Evolutionary conservation across 1,284 basidiomycete species (phyloP).

Genomic region (Fomitopsis pinicola): DNA sequence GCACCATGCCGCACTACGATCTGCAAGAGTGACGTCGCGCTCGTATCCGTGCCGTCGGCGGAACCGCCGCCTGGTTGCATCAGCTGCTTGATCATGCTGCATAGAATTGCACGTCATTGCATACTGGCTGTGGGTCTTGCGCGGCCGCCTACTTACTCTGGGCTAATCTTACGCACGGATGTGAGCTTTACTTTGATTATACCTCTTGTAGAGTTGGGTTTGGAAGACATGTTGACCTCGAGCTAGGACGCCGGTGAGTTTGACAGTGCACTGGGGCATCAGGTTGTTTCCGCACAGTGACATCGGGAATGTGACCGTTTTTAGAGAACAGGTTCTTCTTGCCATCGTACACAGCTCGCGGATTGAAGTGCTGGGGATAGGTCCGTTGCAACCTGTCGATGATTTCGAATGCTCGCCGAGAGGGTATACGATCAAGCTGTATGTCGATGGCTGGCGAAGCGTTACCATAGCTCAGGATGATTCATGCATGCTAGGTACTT

Average conservation of each 20-base stretch:
- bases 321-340: slow-evolving; percentile 18
- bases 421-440: slow-evolving; percentile 3
- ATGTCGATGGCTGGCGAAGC: neutral
- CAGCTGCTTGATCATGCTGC: slow-evolving; percentile 6
- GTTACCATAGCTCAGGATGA: too few species aligned
- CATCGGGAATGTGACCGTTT: slow-evolving; percentile 6
- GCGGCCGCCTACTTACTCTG: neutral
- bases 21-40: slow-evolving; percentile 20
- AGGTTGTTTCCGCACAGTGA: slow-evolving; percentile 2
- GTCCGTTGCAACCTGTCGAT: slow-evolving; percentile 16
- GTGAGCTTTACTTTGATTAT: slow-evolving; percentile 1
- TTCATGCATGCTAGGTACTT: neutral
- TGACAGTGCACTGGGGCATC: neutral
- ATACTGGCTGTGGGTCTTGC: neutral
- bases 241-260: neutral
- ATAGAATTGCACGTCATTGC: neutral
- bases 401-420: slow-evolving; percentile 14
- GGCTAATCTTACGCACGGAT: neutral
- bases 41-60: slow-evolving; percentile 8
- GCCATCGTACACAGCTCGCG: slow-evolving; percentile 21
- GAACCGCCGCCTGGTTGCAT: neutral
- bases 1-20: slow-evolving; percentile 23
- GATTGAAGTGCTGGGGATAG: slow-evolving; percentile 15
- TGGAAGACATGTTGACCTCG: slow-evolving; percentile 3
- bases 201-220: neutral